phyloP scores from a whole-genome alignment of 2,329 filamentous ascomycete genomes.

The Hymenoscyphus linearis region DNA sequence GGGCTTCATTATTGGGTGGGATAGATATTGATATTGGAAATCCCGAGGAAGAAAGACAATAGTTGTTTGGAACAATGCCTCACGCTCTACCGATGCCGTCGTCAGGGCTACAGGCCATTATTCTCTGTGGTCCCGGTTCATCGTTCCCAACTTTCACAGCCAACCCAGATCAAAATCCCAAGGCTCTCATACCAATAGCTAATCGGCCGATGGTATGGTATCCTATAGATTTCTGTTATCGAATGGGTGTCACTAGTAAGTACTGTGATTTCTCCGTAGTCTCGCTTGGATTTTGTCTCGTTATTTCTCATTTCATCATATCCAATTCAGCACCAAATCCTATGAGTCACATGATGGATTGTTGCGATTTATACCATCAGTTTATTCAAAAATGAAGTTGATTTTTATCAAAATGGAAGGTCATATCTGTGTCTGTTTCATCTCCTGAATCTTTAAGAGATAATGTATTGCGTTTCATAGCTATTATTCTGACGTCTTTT shows the following conservation, averaged over 20 bases:
- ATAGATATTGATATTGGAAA: neutral
- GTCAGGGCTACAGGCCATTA: slow-evolving; percentile 75
- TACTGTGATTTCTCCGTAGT: slow-evolving; percentile 12
- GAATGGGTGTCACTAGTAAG: slow-evolving; percentile 70
- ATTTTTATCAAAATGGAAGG: neutral
- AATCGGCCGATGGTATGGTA: slow-evolving; percentile 91
- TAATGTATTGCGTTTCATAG: neutral
- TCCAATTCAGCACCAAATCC: neutral
- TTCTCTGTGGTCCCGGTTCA: slow-evolving; percentile 76
- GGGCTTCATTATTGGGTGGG: neutral
- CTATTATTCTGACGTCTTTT: slow-evolving; percentile 13
- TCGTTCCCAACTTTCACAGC: slow-evolving; percentile 80
- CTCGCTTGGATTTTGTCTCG: neutral
- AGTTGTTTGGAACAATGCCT: slow-evolving; percentile 51
- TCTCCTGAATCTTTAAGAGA: neutral
- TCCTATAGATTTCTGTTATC: slow-evolving; percentile 77
- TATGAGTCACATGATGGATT: neutral
- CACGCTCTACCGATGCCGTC: slow-evolving; percentile 69
- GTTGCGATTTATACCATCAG: too few species aligned
- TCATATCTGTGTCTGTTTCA: neutral
- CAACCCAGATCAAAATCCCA: slow-evolving; percentile 73
- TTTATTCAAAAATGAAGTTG: neutral
- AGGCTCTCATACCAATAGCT: slow-evolving; percentile 75
- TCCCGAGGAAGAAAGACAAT: neutral
- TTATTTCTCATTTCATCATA: neutral